Evolutionary conservation across 192 early-diverging fungal species (phyloP), one percentile per base, ranked within the genome.

Genomic region (Piromyces sp.): DNA sequence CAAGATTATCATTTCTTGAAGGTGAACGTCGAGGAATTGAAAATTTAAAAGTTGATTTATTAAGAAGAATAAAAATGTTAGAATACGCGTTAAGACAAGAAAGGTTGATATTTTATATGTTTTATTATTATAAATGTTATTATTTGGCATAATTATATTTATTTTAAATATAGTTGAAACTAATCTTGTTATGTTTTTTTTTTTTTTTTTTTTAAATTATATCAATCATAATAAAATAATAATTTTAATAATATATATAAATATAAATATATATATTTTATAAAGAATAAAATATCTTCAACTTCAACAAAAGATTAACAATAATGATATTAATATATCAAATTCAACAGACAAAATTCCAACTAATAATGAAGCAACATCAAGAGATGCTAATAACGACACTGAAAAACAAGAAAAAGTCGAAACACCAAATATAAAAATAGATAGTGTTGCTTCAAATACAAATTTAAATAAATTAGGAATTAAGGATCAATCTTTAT

Each of bases 11-110:
- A 14, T 87, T 93, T 81, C 87, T 96, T 40, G 92, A 94, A 82
- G 94, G 94, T 29, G 93, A 95, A 84, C 87, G 92, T 30, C 85
- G 92, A 38, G 94, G 90, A n/a, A 84, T 92, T 58, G 94, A 95
- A 79, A 94, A 91, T 79, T 81, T 91, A 79, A 93, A 93, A 83
- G 85, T 86, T 31, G 94, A 95, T 87, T 84, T 96, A 82, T 85
- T 92, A 85, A 88, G 91, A 84, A 87, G 94, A 26, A 89, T 94
- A 30, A 95, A 94, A 85, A 95, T 96, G 95, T 87, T 96, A 15
- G 94, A 96, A 84, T 94, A 89, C 86, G 92, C 93, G 17, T 82
- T 96, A 81, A 81, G 89, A 80, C 90, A 92, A 81, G 93, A 95
- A 84, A 89, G 94, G 94, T 94, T 88, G 14, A 38, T 36, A 36